Percentiles rank a stretch among this genome's conserved stretches.
phyloP scores from a whole-genome alignment of 1,139 yeast species.

The Sugiyamaella japonica region DNA sequence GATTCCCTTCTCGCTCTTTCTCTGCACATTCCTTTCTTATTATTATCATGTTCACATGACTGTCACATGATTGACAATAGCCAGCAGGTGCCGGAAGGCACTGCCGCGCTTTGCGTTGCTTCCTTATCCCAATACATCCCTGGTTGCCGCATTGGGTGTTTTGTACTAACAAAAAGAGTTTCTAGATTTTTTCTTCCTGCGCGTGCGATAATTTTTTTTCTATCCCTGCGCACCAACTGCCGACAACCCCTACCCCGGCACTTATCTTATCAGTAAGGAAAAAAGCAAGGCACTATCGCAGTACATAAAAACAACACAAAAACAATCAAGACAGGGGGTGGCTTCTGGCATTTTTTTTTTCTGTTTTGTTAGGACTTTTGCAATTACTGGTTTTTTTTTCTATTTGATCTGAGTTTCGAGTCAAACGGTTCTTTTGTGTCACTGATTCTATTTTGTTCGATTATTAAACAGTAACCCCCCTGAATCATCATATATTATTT shows the following conservation, averaged over 20 bases:
- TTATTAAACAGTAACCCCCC: neutral
- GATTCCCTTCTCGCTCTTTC: neutral
- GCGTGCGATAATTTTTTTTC: neutral
- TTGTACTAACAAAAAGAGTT: conserved; percentile 1
- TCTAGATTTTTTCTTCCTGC: conserved; percentile 5
- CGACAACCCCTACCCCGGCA: conserved; percentile 5
- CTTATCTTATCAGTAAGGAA: conserved; percentile 13
- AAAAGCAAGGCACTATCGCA: conserved; percentile 8
- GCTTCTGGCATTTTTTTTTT: neutral
- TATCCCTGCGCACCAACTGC: conserved; percentile 5
- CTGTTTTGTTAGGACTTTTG: conserved; percentile 4
- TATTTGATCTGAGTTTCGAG: neutral
- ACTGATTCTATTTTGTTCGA: conserved; percentile 2
- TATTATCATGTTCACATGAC: neutral
- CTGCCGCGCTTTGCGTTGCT: neutral
- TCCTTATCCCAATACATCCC: neutral
- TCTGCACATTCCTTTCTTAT: conserved; percentile 1
- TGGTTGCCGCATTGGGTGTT: neutral
- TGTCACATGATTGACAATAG: too few species aligned
- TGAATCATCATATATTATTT: too few species aligned
- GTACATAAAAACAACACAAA: conserved; percentile 2
- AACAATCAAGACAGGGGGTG: neutral
- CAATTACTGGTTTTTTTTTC: neutral
- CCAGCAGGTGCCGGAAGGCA: too few species aligned
- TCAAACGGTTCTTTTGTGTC: too few species aligned